These are phyloP conservation scores for Gnetum montanum DNA, from an alignment of 75 land plant species.

Conservation along the genomic window DNA sequence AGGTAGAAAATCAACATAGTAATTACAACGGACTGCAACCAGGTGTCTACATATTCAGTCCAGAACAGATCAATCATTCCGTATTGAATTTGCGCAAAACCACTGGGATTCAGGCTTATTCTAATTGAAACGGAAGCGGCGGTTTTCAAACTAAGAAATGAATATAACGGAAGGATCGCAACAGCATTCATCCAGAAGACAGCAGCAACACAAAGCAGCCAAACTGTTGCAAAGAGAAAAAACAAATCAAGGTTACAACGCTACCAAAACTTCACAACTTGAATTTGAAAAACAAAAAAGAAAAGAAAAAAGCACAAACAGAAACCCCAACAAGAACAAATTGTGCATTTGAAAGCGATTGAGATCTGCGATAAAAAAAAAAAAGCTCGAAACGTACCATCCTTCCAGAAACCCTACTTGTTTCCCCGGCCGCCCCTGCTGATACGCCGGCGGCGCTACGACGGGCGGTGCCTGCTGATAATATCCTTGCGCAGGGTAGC, in stretches of 20 bases:
- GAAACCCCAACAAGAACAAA: too few species aligned
- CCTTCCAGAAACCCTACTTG: constrained; percentile 19
- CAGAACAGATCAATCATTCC: too few species aligned
- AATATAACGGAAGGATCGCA: constrained; percentile 47
- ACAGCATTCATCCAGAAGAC: constrained; percentile 49
- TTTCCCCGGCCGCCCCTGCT: constrained; percentile 6
- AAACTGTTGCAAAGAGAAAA: constrained; percentile 19
- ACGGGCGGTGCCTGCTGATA: constrained; percentile 25
- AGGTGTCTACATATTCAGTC: too few species aligned
- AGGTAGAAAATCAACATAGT: too few species aligned
- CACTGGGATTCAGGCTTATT: too few species aligned
- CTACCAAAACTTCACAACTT: neutral
- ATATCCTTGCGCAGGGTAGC: constrained; percentile 10
- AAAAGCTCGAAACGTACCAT: constrained; percentile 31
- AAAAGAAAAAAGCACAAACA: too few species aligned
- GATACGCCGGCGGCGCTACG: constrained; percentile 20
- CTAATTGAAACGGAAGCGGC: too few species aligned
- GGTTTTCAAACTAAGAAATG: constrained; percentile 2
- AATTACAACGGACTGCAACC: too few species aligned
- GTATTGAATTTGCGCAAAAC: too few species aligned
- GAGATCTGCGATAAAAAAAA: too few species aligned
- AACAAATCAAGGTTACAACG: neutral
- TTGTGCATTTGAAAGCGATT: too few species aligned
- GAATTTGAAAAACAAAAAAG: too few species aligned
- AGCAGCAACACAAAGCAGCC: constrained; percentile 56